Evolutionary conservation across 1,284 basidiomycete genomes (phyloP), one percentile per base, ranked within the genome.

Genomic region (Cystobasidium slooffiae): DNA sequence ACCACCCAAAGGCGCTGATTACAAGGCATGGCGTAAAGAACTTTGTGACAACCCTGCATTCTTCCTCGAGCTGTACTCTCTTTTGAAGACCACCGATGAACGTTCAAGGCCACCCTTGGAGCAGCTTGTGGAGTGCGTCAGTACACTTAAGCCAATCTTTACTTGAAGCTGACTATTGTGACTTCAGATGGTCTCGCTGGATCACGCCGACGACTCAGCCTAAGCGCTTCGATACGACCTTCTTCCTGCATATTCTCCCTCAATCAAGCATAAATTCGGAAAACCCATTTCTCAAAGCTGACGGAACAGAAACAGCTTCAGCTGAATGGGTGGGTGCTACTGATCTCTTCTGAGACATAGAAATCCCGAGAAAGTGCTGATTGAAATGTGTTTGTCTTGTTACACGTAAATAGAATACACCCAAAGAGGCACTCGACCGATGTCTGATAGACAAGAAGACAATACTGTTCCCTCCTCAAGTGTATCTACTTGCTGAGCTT

Each of bases 211-310:
- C 37, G 47, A 65, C 37, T 63, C 64, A 76, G 12, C 77, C 70
- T 3, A 70, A 78, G 22, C 76, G 80, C 3, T 80, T 78, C 76
- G 78, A 80, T 68, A 80, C 80, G 2, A 76, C 75, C 58, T 80
- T 80, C 72, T 80, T 78, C 73, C 67, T 79, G 51, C 52, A 77
- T 22, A 61, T 80, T 46, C 75, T 79, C 16, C 77, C 77, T 14
- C 41, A 14, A 16, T 24, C 24, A 43, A 39, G 39, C 44, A 66
- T 47, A 16, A 20, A 73, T n/a, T 53, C 69, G 12, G 22, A n/a
- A 7, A 56, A 59, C 5, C 62, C 70, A 9, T 22, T 58, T 22
- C 62, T 73, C 8, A 43, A 22, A 18, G 70, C 63, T 16, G 70
- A 73, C 39, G 63, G 63, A 18, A 59, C 51, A 10, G 70, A 73